Conservation (phyloP, 768 basidiomycete species). For the Lentinula boryana region DNA sequence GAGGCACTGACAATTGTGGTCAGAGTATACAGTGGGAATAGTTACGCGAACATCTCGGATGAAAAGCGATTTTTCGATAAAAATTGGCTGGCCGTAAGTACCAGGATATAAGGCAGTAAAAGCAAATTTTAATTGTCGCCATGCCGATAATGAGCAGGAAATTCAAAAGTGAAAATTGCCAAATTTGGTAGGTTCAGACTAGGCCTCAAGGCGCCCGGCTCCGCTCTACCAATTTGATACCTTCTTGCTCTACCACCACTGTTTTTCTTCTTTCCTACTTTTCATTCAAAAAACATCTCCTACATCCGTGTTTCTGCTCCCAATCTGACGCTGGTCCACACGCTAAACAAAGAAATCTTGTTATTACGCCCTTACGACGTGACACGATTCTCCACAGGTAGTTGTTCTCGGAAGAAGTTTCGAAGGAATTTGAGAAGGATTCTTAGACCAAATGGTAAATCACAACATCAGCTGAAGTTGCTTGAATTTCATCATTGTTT, state of each 20-base stretch:
- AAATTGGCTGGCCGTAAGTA: no score
- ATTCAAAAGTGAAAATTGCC: neutral
- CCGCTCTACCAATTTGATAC: neutral
- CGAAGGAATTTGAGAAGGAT: neutral
- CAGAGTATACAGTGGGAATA: no score
- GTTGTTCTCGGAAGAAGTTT: neutral
- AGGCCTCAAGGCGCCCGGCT: constrained; percentile 5
- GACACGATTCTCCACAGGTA: neutral
- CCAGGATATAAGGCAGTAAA: no score
- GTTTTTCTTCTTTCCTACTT: neutral
- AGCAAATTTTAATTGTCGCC: no score
- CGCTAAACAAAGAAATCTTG: neutral
- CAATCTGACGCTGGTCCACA: neutral
- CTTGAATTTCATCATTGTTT: constrained; percentile 20
- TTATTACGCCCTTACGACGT: neutral
- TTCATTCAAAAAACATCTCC: neutral
- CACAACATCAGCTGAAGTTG: neutral
- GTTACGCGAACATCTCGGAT: no score
- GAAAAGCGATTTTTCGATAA: no score
- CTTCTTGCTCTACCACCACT: constrained; percentile 10
- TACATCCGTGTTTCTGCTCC: neutral
- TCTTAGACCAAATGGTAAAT: neutral
- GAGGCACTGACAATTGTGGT: neutral
- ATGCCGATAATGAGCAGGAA: no score
- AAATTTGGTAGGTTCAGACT: constrained; percentile 3